These are phyloP conservation scores for Vigna trinervia DNA, from an alignment of 306 rosid species.

Conservation along the genomic window DNA sequence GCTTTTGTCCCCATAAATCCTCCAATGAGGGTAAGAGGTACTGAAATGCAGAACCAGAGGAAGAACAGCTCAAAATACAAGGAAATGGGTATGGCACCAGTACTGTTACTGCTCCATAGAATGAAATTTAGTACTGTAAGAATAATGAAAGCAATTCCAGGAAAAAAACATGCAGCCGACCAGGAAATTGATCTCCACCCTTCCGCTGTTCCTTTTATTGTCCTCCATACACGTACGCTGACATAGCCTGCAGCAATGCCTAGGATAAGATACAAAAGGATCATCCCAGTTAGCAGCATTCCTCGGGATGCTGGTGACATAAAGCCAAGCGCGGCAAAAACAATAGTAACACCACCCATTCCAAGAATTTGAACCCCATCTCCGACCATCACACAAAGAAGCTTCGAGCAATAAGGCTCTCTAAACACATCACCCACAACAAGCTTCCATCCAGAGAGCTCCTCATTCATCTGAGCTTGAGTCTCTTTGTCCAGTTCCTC, in stretches of 20 bases:
- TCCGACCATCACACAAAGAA: slow-evolving; percentile 18
- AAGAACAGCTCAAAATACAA: slow-evolving; percentile 27
- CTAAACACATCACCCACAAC: slow-evolving; percentile 28
- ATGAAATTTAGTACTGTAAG: slow-evolving; percentile 75
- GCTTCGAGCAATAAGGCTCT: slow-evolving; percentile 23
- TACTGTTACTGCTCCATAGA: slow-evolving; percentile 83
- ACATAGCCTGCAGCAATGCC: slow-evolving; percentile 84
- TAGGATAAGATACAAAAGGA: slow-evolving; percentile 77
- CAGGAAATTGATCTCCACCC: slow-evolving; percentile 85
- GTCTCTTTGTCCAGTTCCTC: slow-evolving; percentile 31
- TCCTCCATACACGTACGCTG: slow-evolving; percentile 80
- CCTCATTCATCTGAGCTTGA: slow-evolving; percentile 25
- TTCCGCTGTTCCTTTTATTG: slow-evolving; percentile 75
- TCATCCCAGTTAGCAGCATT: slow-evolving; percentile 85
- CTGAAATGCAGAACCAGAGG: slow-evolving; percentile 61
- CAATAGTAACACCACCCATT: slow-evolving; percentile 19
- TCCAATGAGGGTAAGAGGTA: slow-evolving; percentile 83
- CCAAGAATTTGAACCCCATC: slow-evolving; percentile 27
- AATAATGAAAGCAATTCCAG: slow-evolving; percentile 75
- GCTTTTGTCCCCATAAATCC: slow-evolving; percentile 79
- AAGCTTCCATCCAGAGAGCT: slow-evolving; percentile 27
- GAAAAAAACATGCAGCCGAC: slow-evolving; percentile 75
- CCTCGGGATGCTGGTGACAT: slow-evolving; percentile 51
- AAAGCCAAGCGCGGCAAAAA: slow-evolving; percentile 22
- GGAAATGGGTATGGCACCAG: slow-evolving; percentile 42